These are phyloP conservation scores for Capsaspora owczarzaki DNA, from an alignment of 78 protist species.

Conservation along the genomic window DNA sequence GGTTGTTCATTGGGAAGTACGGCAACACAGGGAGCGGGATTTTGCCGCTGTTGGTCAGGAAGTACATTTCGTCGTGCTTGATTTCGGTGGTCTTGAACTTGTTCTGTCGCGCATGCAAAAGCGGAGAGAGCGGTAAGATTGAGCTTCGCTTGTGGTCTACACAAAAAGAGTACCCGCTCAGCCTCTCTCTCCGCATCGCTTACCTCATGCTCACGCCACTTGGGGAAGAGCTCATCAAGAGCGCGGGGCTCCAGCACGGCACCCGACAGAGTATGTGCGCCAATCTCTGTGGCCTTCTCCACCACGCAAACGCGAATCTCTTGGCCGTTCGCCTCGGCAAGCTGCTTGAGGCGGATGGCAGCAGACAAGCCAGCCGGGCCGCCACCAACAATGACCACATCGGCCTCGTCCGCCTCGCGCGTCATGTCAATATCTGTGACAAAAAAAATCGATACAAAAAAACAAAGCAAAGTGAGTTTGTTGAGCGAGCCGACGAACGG, in stretches of 20 bases:
- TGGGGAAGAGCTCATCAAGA: conserved; percentile 86
- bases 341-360: conserved; percentile 90
- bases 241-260: conserved; percentile 89
- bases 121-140: not conserved
- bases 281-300: conserved; percentile 84
- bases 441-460: no score
- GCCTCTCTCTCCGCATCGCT: not conserved
- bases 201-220: conserved; percentile 81
- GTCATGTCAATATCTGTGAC: conserved; percentile 22
- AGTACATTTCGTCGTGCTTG: no score
- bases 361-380: conserved; percentile 98
- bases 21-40: conserved; percentile 34
- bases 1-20: conserved; percentile 59
- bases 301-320: conserved; percentile 69
- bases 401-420: conserved; percentile 47
- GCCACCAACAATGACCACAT: conserved; percentile 93
- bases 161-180: no score
- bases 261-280: conserved; percentile 87
- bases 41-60: no score
- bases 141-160: no score
- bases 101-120: no score
- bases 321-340: conserved; percentile 25
- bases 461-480: no score
- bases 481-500: no score
- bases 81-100: no score